Base-by-base conservation (phyloP, 257 asterid species). In the Anisodus acutangulus region DNA sequence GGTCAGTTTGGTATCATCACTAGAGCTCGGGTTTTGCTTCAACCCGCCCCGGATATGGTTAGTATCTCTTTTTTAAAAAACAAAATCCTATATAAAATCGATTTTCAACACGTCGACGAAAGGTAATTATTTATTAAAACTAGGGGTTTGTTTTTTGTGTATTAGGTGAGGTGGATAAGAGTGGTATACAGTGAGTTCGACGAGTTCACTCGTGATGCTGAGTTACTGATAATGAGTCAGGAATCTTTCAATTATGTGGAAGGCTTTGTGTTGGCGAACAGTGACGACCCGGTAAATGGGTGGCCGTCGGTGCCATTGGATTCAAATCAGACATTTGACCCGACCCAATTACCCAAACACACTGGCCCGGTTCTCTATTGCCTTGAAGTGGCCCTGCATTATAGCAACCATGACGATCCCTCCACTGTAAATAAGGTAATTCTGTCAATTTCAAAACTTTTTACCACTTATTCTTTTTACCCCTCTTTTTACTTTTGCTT, bases 1-100 rank as follows among this genome's bases (percentile, higher is more conserved):
- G 98, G 99, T 4, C 99, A 97, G 83, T 93, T 93, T 84, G 99
- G 99, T 15, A 86, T 97, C 67, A 95, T 97, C 79, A 95, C 98
- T 45, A 92, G 97, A 80, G 99, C 98, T 12, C 84, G 97, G 57
- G 67, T 97, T 16, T 8, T 89, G 47, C 98, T 97, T 16, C 98
- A 95, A 63, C 95, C 97, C 83, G 92, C 94, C 67, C 98, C 99
- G 7, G 87, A 96, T 31, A 93, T 90, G 99, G 99, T 95, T 37
- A 78, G 85, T 63, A 9, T 76, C 78, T 63, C 31, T 13, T 0
- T 66, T 17, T 17, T 45, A 4, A 8, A 31, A n/a, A 8, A 8
- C 8, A 4, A 19, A 19, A 19, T 62, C 8, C 41, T 37, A 43
- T 66, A 64, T 17, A n/a, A 2, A 31, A 15, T 37, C 0, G 7